Conservation (phyloP, 179 eudicot genomes). For the Beta macrorhiza region DNA sequence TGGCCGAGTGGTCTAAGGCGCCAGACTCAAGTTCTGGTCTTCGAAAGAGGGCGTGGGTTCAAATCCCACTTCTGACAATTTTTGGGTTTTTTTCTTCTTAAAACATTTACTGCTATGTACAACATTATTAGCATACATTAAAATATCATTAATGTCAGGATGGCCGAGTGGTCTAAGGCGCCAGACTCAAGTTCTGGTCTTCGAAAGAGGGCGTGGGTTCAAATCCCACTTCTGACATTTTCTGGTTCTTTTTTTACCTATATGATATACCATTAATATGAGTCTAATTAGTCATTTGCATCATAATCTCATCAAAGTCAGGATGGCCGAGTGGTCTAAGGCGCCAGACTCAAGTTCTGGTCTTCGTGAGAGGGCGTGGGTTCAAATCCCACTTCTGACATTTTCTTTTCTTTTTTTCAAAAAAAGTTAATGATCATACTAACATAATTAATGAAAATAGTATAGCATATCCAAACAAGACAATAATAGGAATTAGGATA, state of each 20-base stretch:
- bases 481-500: not conserved
- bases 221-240: conserved; percentile 18
- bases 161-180: conserved; percentile 44
- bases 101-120: too few species aligned
- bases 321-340: conserved; percentile 43
- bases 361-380: conserved; percentile 38
- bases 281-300: too few species aligned
- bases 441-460: not conserved
- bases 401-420: not conserved
- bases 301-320: not conserved
- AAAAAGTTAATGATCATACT: not conserved
- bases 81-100: too few species aligned
- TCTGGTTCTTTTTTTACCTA: too few species aligned
- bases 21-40: conserved; percentile 41
- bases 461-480: not conserved
- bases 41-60: conserved; percentile 39
- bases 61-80: not conserved
- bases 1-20: conserved; percentile 43
- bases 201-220: conserved; percentile 39
- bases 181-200: conserved; percentile 41
- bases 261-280: too few species aligned
- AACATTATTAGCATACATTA: not conserved
- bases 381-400: conserved; percentile 28
- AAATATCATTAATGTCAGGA: conserved; percentile 1
- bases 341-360: conserved; percentile 43